These are phyloP conservation scores for Fusarium irregulare DNA, from an alignment of 2,329 filamentous ascomycete genomes.

Conservation along the genomic window DNA sequence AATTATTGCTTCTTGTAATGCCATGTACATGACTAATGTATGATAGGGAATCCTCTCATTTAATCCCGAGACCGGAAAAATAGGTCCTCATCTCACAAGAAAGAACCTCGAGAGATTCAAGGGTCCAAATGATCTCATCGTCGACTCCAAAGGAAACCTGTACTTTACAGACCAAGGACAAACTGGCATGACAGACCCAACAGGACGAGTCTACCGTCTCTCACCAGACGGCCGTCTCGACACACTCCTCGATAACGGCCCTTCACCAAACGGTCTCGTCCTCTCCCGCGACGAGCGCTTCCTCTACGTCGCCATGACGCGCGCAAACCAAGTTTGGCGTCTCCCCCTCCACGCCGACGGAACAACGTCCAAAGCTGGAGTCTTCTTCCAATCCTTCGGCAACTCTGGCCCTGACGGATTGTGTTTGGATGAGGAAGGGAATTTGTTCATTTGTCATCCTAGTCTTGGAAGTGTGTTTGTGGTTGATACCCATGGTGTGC, in stretches of 20 bases:
- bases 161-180: conserved; percentile 60
- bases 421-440: conserved; percentile 54
- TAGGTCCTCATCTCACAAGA: conserved; percentile 50
- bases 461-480: conserved; percentile 53
- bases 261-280: conserved; percentile 54
- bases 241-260: conserved; percentile 52
- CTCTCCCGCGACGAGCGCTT: conserved; percentile 54
- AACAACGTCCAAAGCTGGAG: conserved; percentile 52
- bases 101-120: conserved; percentile 57
- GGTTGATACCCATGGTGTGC: conserved; percentile 51
- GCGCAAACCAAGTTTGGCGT: conserved; percentile 56
- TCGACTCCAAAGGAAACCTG: conserved; percentile 52
- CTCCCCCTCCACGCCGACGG: conserved; percentile 54
- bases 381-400: conserved; percentile 57
- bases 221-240: conserved; percentile 52
- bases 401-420: conserved; percentile 55
- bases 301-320: conserved; percentile 55
- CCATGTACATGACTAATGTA: background rate
- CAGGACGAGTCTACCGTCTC: conserved; percentile 54
- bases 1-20: background rate
- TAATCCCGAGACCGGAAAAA: conserved; percentile 45
- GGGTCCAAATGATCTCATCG: conserved; percentile 55
- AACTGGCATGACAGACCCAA: conserved; percentile 56
- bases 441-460: conserved; percentile 52
- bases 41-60: conserved; percentile 52